phyloP scores from a whole-genome alignment of 805 yeast species.

The Cyberlindnera bimundalis region DNA sequence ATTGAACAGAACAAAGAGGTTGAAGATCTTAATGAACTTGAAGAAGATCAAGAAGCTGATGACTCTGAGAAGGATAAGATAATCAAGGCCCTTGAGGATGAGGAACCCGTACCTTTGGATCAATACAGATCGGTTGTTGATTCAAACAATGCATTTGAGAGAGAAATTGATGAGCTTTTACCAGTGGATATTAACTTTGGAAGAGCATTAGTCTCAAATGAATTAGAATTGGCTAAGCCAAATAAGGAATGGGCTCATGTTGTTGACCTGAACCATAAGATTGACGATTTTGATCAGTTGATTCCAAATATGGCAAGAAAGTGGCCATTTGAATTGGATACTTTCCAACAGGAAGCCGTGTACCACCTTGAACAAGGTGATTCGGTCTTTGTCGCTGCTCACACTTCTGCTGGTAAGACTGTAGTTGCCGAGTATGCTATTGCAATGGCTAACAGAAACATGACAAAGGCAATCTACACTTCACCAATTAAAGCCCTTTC shows the following conservation, averaged over 20 bases:
- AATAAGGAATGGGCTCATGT: slow-evolving; percentile 90
- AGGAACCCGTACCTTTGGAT: slow-evolving; percentile 4
- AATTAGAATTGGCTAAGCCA: slow-evolving; percentile 1
- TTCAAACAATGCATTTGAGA: slow-evolving; percentile 19
- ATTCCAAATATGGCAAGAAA: slow-evolving; percentile 91
- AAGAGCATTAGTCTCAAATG: slow-evolving; percentile 19
- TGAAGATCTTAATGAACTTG: slow-evolving; percentile 18
- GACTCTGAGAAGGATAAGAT: slow-evolving; percentile 23
- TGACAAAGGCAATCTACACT: slow-evolving; percentile 95
- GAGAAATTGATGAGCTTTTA: slow-evolving; percentile 46
- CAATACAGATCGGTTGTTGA: slow-evolving; percentile 1
- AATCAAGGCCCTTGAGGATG: neutral
- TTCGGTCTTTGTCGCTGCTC: slow-evolving; percentile 98
- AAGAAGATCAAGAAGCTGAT: slow-evolving; percentile 24
- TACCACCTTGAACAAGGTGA: slow-evolving; percentile 97
- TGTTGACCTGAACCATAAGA: slow-evolving; percentile 78
- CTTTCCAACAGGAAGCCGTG: slow-evolving; percentile 95
- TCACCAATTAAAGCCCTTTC: slow-evolving; percentile 92
- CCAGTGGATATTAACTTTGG: slow-evolving; percentile 51
- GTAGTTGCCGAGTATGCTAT: slow-evolving; percentile 98
- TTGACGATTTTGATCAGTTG: slow-evolving; percentile 80
- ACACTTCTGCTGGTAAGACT: slow-evolving; percentile 97
- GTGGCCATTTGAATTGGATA: slow-evolving; percentile 94
- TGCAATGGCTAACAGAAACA: slow-evolving; percentile 92
- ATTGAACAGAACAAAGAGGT: slow-evolving; percentile 1